Evolutionary conservation across 2,329 filamentous ascomycete species (phyloP).

Genomic region (Colletotrichum horii): DNA sequence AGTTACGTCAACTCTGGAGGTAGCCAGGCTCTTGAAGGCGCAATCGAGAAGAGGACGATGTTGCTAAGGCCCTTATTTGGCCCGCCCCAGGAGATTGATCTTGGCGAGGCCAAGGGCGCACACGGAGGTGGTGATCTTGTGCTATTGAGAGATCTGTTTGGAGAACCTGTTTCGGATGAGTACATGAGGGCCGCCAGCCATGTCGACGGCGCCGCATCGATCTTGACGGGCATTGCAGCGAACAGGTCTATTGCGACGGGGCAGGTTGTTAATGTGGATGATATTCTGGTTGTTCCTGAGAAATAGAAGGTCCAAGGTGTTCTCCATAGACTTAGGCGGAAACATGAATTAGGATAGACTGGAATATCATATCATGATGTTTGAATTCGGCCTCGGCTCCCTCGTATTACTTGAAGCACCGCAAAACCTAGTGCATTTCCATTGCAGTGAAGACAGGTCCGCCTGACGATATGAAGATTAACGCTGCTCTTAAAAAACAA

Average conservation of each 20-base stretch:
- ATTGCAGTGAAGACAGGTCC: too few relatives aligned
- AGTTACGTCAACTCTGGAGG: slow-evolving; percentile 67
- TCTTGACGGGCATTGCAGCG: slow-evolving; percentile 64
- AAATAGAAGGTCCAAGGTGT: neutral
- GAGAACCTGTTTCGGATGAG: slow-evolving; percentile 55
- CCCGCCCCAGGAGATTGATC: slow-evolving; percentile 59
- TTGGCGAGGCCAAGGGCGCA: slow-evolving; percentile 56
- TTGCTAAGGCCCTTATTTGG: slow-evolving; percentile 59
- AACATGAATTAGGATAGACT: neutral
- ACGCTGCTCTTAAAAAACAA: too few relatives aligned
- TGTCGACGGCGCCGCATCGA: slow-evolving; percentile 63
- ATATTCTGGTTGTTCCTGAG: slow-evolving; percentile 44
- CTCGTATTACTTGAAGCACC: too few relatives aligned
- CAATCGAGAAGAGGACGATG: slow-evolving; percentile 53
- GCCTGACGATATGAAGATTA: too few relatives aligned
- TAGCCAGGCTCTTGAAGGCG: slow-evolving; percentile 59
- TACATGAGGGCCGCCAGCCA: slow-evolving; percentile 62
- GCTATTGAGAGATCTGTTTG: slow-evolving; percentile 63
- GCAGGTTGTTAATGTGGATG: slow-evolving; percentile 60
- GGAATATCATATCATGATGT: neutral
- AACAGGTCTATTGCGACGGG: slow-evolving; percentile 63
- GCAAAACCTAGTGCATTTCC: too few relatives aligned
- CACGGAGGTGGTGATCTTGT: slow-evolving; percentile 67
- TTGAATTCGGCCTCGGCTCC: too few relatives aligned
- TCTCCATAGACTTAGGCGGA: neutral